Evolutionary conservation across 352 stramenopile genomes (phyloP).

Genomic region (Pythium biforme): DNA sequence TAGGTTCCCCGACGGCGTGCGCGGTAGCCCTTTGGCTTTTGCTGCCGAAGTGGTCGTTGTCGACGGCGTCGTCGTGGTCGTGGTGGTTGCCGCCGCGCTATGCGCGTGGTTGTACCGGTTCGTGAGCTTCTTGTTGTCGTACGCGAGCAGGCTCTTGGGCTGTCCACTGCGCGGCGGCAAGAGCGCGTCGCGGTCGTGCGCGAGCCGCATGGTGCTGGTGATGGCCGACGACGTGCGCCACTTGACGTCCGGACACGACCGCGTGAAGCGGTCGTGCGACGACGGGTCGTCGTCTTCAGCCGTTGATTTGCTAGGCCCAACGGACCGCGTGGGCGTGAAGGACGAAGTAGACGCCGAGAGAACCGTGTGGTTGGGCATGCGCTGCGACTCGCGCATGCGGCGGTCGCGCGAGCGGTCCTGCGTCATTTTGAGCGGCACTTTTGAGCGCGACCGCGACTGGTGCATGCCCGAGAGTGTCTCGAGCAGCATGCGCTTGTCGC

Average conservation of each 20-base stretch:
- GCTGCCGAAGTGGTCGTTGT: background rate
- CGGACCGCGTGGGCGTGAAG: constrained; percentile 7
- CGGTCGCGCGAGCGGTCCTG: constrained; percentile 26
- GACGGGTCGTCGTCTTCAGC: constrained; percentile 6
- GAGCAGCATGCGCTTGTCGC: constrained; percentile 26
- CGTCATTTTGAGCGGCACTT: constrained; percentile 26
- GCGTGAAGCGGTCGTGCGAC: constrained; percentile 11
- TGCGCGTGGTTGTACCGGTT: constrained; percentile 23
- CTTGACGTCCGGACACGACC: constrained; percentile 24
- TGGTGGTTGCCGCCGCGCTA: background rate
- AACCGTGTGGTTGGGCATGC: background rate
- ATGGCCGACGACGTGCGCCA: constrained; percentile 28
- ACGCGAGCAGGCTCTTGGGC: constrained; percentile 25
- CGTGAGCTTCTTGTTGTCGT: constrained; percentile 27
- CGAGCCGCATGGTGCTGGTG: constrained; percentile 25
- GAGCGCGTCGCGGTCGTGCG: constrained; percentile 4
- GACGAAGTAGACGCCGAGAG: constrained; percentile 1
- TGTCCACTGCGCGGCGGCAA: background rate
- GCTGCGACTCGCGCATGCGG: constrained; percentile 15
- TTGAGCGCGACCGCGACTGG: constrained; percentile 12
- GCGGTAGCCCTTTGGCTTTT: background rate
- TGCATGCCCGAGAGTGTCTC: constrained; percentile 29
- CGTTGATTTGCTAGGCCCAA: constrained; percentile 1
- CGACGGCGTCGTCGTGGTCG: background rate
- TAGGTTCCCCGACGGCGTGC: constrained; percentile 9